These are phyloP conservation scores for Urostyla sp. DNA, from an alignment of 73 alveolate genomes.

Conservation along the genomic window DNA sequence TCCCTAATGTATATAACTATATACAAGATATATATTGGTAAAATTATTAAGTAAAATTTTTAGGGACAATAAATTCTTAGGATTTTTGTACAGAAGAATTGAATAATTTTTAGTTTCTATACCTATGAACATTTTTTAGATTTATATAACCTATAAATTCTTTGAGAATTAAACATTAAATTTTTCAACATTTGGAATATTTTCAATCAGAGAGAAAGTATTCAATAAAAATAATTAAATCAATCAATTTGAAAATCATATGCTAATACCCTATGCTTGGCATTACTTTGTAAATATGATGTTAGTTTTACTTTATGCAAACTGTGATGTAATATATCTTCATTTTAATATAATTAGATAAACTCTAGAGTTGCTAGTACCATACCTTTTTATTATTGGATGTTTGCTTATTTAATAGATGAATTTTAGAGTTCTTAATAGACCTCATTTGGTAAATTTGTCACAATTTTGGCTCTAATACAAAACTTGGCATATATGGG, in stretches of 20 bases:
- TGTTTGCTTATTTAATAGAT: conserved; percentile 31
- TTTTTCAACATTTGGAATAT: conserved; percentile 35
- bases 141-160: conserved; percentile 33
- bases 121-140: conserved; percentile 27
- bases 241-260: conserved; percentile 9
- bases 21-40: conserved; percentile 52
- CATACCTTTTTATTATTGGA: conserved; percentile 38
- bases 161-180: conserved; percentile 1
- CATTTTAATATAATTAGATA: not conserved
- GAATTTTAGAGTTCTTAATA: conserved; percentile 37
- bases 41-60: not conserved
- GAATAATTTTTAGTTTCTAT: conserved; percentile 28
- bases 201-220: conserved; percentile 19
- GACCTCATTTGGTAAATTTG: conserved; percentile 26
- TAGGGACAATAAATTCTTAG: conserved; percentile 43
- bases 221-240: not conserved
- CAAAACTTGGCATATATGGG: conserved; percentile 38
- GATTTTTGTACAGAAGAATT: conserved; percentile 27
- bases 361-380: conserved; percentile 53
- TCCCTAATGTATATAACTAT: conserved; percentile 48
- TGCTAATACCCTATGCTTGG: conserved; percentile 40
- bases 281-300: conserved; percentile 42
- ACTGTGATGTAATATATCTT: conserved; percentile 32
- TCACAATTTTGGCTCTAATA: conserved; percentile 15
- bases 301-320: conserved; percentile 20